A percentile compares a stretch with the other conserved stretches of the same genome.
Evolutionary conservation across 306 rosid species (phyloP).

Genomic region (Cucurbita maxima): DNA sequence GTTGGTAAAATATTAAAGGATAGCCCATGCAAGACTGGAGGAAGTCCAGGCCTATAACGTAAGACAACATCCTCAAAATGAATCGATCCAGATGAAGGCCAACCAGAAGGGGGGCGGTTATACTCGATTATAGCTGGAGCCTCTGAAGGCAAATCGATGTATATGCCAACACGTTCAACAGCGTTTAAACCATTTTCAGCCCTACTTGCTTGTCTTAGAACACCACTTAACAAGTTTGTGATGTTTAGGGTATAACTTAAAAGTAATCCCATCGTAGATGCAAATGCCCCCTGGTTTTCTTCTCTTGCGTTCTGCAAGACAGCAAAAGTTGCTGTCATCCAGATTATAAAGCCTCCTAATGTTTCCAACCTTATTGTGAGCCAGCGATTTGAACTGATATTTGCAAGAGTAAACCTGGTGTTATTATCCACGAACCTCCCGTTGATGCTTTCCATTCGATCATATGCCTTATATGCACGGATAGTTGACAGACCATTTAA

Average conservation of each 20-base stretch:
- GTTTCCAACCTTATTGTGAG: conserved; percentile 52
- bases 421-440: conserved; percentile 80
- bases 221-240: conserved; percentile 56
- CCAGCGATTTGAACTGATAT: conserved; percentile 58
- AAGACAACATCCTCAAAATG: conserved; percentile 65
- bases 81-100: conserved; percentile 73
- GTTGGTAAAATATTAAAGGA: conserved; percentile 46
- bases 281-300: conserved; percentile 38
- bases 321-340: conserved; percentile 78
- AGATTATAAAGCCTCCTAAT: conserved; percentile 79
- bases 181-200: conserved; percentile 78
- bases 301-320: conserved; percentile 59
- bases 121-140: conserved; percentile 46
- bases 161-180: conserved; percentile 74
- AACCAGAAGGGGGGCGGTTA: conserved; percentile 62
- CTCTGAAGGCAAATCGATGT: conserved; percentile 60
- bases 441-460: conserved; percentile 52
- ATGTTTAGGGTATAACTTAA: conserved; percentile 71
- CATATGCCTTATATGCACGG: conserved; percentile 71
- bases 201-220: conserved; percentile 69
- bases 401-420: conserved; percentile 56
- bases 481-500: conserved; percentile 68
- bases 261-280: conserved; percentile 83
- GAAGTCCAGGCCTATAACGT: conserved; percentile 84
- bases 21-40: conserved; percentile 67